Evolutionary conservation across 805 yeast genomes (phyloP), one percentile per base, ranked within the genome.

Genomic region (Starmerella stellata): DNA sequence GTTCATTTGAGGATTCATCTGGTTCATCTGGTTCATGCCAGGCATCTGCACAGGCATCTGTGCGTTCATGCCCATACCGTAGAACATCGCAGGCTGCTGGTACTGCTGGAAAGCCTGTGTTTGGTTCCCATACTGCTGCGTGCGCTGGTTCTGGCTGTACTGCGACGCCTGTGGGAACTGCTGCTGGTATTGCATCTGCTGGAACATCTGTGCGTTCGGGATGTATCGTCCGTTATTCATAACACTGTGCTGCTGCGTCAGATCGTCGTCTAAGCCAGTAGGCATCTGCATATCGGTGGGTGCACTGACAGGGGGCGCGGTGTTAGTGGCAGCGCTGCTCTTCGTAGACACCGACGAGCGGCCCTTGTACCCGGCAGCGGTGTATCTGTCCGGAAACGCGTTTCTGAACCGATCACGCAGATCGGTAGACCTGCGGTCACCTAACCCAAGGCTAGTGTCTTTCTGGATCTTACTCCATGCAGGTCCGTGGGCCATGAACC

Each of bases 401-500:
- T 62, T 63, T 27, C 67, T 51, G 52, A 63, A 62, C 32, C 66
- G 51, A 46, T 63, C 68, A 13, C 68, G 56, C 38, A 63, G 50
- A 38, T 63, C 68, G 3, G 67, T 63, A 18, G 63, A 55, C 19
- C 68, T 59, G 34, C 68, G 54, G 38, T 57, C 61, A 36, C 48
- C 47, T 28, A 64, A 51, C 13, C 56, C 56, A 34, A 63, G 50
- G 15, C 49, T 44, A 31, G 55, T 54, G 45, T 63, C 68, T 16
- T 62, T 56, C 47, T 63, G 66, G 41, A 63, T 63, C 47, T 62
- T 62, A 41, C 62, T 54, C 68, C 68, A 63, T 3, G 65, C 61
- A 3, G 67, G 63, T 16, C 68, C 68, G 44, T 63, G 65, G 47
- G 54, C 47, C 39, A 55, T 40, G 44, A 62, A 64, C 7, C 68